phyloP scores from a whole-genome alignment of 306 rosid species.

The Vigna angularis region DNA sequence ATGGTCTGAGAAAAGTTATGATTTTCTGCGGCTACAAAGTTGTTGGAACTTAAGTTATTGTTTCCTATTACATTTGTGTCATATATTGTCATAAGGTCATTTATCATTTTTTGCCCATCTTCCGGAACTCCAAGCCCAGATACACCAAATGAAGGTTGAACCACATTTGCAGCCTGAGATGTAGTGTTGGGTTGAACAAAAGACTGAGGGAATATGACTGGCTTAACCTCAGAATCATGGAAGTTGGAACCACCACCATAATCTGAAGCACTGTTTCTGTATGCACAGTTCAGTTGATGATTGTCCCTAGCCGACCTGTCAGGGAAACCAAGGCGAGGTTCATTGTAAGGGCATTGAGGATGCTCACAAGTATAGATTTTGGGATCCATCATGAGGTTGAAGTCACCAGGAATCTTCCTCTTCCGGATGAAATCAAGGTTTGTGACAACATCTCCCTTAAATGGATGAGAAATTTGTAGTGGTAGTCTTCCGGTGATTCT shows the following conservation, averaged over 20 bases:
- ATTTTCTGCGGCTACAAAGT: conserved; percentile 37
- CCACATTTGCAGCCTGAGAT: conserved; percentile 49
- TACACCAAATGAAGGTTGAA: conserved; percentile 56
- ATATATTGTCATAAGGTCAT: conserved; percentile 64
- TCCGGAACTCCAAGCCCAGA: conserved; percentile 66
- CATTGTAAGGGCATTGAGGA: conserved; percentile 67
- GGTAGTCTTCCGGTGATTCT: conserved; percentile 53
- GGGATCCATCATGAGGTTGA: conserved; percentile 57
- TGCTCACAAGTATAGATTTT: conserved; percentile 65
- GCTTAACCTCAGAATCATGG: conserved; percentile 64
- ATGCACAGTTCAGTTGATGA: conserved; percentile 63
- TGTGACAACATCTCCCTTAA: conserved; percentile 62
- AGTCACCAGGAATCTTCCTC: conserved; percentile 64
- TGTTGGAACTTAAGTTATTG: conserved; percentile 42
- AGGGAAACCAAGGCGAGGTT: conserved; percentile 55
- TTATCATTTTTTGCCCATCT: conserved; percentile 64
- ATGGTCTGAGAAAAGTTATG: conserved; percentile 52
- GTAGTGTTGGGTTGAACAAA: conserved; percentile 53
- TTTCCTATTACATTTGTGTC: conserved; percentile 55
- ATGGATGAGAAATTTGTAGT: conserved; percentile 52
- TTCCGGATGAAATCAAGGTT: conserved; percentile 67
- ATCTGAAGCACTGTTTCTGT: conserved; percentile 41
- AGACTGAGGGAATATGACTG: conserved; percentile 57
- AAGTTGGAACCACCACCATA: conserved; percentile 51
- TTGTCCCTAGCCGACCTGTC: conserved; percentile 74